Conservation (phyloP, 345 rosid species). For the Pelargonium nanum region DNA sequence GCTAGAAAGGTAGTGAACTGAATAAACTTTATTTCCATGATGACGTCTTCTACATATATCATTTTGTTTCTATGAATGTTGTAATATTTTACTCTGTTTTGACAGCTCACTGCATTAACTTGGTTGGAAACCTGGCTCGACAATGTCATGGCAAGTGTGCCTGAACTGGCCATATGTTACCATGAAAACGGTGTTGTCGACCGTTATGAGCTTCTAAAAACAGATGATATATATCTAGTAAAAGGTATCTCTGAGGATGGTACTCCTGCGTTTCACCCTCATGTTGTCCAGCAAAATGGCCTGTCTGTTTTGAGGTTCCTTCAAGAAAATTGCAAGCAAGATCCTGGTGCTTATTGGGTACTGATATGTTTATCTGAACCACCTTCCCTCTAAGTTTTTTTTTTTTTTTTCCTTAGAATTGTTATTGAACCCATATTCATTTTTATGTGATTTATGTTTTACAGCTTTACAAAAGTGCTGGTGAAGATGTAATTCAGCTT, state of each 20-base stretch:
- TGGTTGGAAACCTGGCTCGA: slow-evolving; percentile 99
- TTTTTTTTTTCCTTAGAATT: slow-evolving; percentile 1
- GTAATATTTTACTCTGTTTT: slow-evolving; percentile 2
- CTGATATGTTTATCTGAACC: slow-evolving; percentile 4
- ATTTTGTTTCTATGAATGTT: slow-evolving; percentile 3
- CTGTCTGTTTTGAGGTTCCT: slow-evolving; percentile 88
- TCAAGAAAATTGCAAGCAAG: slow-evolving; percentile 87
- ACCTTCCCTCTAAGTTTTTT: too few species aligned
- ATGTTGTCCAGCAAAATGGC: slow-evolving; percentile 92
- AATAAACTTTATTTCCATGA: slow-evolving; percentile 6
- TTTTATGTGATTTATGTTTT: slow-evolving; percentile 11
- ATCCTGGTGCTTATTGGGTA: slow-evolving; percentile 99
- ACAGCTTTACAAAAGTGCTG: slow-evolving; percentile 88
- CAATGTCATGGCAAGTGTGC: slow-evolving; percentile 96
- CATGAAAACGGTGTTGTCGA: slow-evolving; percentile 89
- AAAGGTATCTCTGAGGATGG: slow-evolving; percentile 95
- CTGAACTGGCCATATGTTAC: slow-evolving; percentile 94
- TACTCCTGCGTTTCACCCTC: slow-evolving; percentile 88
- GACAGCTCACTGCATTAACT: slow-evolving; percentile 74
- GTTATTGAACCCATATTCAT: slow-evolving; percentile 2
- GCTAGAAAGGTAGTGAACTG: slow-evolving; percentile 50
- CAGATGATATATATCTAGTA: slow-evolving; percentile 76
- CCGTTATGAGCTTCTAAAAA: slow-evolving; percentile 90
- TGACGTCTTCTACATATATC: neutral
- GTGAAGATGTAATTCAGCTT: slow-evolving; percentile 88